These are phyloP conservation scores for Teratosphaeria zuluensis DNA, from an alignment of 2,329 filamentous ascomycete species.

Conservation along the genomic window DNA sequence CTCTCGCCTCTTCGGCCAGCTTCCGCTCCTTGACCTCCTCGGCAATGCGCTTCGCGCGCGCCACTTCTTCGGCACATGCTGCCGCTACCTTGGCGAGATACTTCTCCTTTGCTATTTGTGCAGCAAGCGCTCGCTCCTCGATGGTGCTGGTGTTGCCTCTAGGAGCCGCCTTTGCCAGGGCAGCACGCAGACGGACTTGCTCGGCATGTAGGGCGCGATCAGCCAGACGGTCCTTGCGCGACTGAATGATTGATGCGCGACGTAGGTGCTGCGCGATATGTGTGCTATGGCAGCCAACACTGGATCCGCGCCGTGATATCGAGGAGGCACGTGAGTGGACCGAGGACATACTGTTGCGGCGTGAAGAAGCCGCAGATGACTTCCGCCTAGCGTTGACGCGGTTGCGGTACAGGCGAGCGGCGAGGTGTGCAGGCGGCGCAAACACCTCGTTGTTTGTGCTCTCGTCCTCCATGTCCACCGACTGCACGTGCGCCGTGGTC, in stretches of 20 bases:
- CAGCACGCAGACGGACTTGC: slow-evolving; percentile 68
- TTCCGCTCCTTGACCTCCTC: slow-evolving; percentile 73
- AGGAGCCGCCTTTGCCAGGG: slow-evolving; percentile 60
- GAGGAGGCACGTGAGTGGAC: slow-evolving; percentile 61
- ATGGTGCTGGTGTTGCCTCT: slow-evolving; percentile 50
- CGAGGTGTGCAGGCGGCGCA: slow-evolving; percentile 65
- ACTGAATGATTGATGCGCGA: slow-evolving; percentile 70
- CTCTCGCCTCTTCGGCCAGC: slow-evolving; percentile 60
- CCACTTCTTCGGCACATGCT: slow-evolving; percentile 72
- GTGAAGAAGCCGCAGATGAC: slow-evolving; percentile 67
- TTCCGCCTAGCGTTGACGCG: slow-evolving; percentile 55
- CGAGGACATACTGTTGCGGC: slow-evolving; percentile 71
- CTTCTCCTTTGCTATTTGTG: slow-evolving; percentile 67
- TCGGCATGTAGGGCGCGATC: slow-evolving; percentile 75
- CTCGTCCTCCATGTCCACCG: slow-evolving; percentile 3
- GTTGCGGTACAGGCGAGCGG: slow-evolving; percentile 61
- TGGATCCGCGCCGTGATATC: slow-evolving; percentile 37
- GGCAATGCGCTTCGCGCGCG: slow-evolving; percentile 71
- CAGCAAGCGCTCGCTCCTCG: slow-evolving; percentile 68
- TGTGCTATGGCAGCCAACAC: slow-evolving; percentile 52
- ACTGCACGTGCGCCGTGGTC: neutral
- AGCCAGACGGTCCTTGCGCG: slow-evolving; percentile 67
- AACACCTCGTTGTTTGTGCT: slow-evolving; percentile 28
- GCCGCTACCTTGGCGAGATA: slow-evolving; percentile 75
- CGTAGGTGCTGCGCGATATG: slow-evolving; percentile 70